phyloP scores from a whole-genome alignment of 208 protist genomes.

The Kentomonas sorsogonicus region DNA sequence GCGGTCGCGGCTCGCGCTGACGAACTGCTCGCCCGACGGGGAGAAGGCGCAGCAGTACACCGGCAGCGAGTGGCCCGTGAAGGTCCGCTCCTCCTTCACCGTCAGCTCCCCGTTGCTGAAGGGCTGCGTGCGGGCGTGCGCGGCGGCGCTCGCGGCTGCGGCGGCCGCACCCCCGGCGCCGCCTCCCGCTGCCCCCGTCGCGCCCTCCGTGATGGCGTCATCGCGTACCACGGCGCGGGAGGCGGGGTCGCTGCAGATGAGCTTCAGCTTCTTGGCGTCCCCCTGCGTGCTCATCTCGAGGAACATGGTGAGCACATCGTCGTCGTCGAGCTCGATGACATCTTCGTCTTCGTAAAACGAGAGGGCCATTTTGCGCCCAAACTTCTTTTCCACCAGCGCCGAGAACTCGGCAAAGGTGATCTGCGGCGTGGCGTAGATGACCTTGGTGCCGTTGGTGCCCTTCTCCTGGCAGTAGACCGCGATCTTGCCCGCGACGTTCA shows the following conservation, averaged over 20 bases:
- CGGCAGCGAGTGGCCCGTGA: constrained; percentile 54
- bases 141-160: background rate
- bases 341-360: constrained; percentile 82
- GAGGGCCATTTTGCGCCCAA: constrained; percentile 49
- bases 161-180: background rate
- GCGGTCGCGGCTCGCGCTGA: constrained; percentile 72
- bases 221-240: constrained; percentile 16
- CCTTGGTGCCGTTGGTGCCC: constrained; percentile 42
- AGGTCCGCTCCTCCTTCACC: constrained; percentile 48
- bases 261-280: constrained; percentile 65
- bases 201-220: constrained; percentile 46
- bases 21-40: constrained; percentile 64
- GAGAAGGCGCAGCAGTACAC: constrained; percentile 85
- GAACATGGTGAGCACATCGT: constrained; percentile 83
- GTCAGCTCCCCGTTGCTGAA: constrained; percentile 58
- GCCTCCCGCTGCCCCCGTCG: background rate
- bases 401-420: constrained; percentile 74
- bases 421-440: constrained; percentile 55
- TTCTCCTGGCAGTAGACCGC: constrained; percentile 73
- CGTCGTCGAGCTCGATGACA: constrained; percentile 77
- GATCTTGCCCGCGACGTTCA: constrained; percentile 64
- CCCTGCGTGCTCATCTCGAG: constrained; percentile 48
- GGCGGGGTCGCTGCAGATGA: constrained; percentile 53
- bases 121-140: constrained; percentile 21
- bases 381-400: constrained; percentile 75